Evolutionary conservation across 2,329 filamentous ascomycete genomes (phyloP).

Genomic region (Stagonosporopsis chrysanthemi): DNA sequence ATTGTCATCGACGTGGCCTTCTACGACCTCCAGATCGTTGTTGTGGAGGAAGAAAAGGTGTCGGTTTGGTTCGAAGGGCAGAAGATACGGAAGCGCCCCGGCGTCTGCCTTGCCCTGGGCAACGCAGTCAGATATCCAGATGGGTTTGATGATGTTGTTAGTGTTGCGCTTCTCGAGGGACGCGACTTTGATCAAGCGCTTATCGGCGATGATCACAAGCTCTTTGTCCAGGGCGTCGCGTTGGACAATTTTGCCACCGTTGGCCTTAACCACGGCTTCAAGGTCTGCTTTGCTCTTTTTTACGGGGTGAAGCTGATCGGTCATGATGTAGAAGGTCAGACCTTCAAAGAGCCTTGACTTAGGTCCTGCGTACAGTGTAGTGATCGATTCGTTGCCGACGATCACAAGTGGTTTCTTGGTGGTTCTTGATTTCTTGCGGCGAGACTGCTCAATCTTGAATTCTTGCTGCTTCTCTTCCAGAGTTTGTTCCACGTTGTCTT

Average conservation of each 20-base stretch:
- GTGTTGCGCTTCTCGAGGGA: constrained; percentile 77
- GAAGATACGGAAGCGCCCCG: constrained; percentile 62
- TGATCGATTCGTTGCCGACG: constrained; percentile 66
- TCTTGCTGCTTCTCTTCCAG: constrained; percentile 71
- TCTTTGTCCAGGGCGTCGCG: constrained; percentile 67
- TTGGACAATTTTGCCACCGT: constrained; percentile 83
- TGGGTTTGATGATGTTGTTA: constrained; percentile 76
- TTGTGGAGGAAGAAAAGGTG: constrained; percentile 78
- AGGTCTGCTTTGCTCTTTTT: constrained; percentile 82
- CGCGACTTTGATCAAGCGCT: constrained; percentile 80
- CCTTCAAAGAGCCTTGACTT: constrained; percentile 74
- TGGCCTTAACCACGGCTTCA: constrained; percentile 80
- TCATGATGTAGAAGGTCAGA: constrained; percentile 82
- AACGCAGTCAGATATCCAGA: constrained; percentile 86
- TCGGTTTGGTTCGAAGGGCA: constrained; percentile 69
- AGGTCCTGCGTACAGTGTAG: constrained; percentile 63
- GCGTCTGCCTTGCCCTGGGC: constrained; percentile 64
- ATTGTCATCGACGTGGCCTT: constrained; percentile 73
- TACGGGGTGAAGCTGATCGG: constrained; percentile 71
- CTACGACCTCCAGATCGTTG: constrained; percentile 62
- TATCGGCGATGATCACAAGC: constrained; percentile 80
- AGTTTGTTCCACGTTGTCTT: constrained; percentile 72
- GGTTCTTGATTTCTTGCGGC: constrained; percentile 69
- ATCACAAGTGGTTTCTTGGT: constrained; percentile 75
- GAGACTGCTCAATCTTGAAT: constrained; percentile 72